These are phyloP conservation scores for Aspergillus cavernicola DNA, from an alignment of 495 filamentous ascomycete species.

Conservation along the genomic window DNA sequence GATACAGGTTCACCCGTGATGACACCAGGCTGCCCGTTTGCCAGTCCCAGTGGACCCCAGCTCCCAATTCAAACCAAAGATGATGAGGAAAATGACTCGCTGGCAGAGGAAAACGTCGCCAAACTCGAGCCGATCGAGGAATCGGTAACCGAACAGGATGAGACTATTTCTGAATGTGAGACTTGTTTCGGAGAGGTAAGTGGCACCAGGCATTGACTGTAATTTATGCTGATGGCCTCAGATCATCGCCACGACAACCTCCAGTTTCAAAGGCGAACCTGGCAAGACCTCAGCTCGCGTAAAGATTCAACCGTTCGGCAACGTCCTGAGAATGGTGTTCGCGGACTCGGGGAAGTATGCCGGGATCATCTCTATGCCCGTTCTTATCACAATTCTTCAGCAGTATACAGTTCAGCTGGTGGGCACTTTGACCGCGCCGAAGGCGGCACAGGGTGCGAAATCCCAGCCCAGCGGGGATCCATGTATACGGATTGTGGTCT, in stretches of 20 bases:
- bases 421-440: not conserved
- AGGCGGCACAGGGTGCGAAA: not conserved
- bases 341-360: not conserved
- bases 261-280: not conserved
- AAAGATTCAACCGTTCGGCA: not conserved
- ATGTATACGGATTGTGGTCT: not conserved
- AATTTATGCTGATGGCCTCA: not conserved
- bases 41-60: too few relatives aligned
- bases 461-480: not conserved
- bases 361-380: not conserved
- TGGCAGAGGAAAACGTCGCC: too few relatives aligned
- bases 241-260: not conserved
- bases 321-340: not conserved
- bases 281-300: not conserved
- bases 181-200: conserved; percentile 1
- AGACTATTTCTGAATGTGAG: not conserved
- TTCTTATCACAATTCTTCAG: not conserved
- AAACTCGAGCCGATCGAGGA: too few relatives aligned
- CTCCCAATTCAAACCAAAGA: too few relatives aligned
- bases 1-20: too few relatives aligned
- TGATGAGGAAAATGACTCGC: too few relatives aligned
- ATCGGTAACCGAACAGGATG: too few relatives aligned
- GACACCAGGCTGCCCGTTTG: too few relatives aligned
- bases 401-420: not conserved
- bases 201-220: not conserved